Percentiles rank a stretch among this genome's conserved stretches.
Evolutionary conservation across 495 filamentous ascomycete species (phyloP).

Genomic region (Elaphomyces granulatus): DNA sequence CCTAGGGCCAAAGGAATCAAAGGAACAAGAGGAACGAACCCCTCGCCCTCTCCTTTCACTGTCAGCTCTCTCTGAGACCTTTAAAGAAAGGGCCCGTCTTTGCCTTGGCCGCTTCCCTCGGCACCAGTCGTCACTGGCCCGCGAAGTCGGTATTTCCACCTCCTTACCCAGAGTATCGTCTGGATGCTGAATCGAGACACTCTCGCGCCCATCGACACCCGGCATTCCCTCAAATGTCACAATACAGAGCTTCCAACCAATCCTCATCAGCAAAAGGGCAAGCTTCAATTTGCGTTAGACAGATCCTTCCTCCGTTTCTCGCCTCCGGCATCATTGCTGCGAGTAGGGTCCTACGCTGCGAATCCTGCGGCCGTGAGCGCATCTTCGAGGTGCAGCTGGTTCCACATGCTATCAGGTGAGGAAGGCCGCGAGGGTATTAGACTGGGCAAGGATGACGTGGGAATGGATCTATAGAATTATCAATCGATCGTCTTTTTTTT

Average conservation of each 20-base stretch:
- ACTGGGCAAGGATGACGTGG: constrained; percentile 43
- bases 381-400: constrained; percentile 89
- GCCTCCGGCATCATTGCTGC: constrained; percentile 35
- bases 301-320: constrained; percentile 83
- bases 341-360: constrained; percentile 53
- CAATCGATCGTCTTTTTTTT: too few species aligned
- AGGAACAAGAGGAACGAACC: constrained; percentile 28
- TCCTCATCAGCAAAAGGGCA: constrained; percentile 46
- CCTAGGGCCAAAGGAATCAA: constrained; percentile 17
- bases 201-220: constrained; percentile 37
- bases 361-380: constrained; percentile 55
- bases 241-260: constrained; percentile 40
- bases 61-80: constrained; percentile 62
- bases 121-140: constrained; percentile 50
- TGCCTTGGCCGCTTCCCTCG: constrained; percentile 30
- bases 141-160: constrained; percentile 42
- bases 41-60: too few species aligned
- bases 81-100: constrained; percentile 50
- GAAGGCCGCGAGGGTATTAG: constrained; percentile 53
- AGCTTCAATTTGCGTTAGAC: constrained; percentile 72
- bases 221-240: constrained; percentile 34
- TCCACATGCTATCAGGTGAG: constrained; percentile 85
- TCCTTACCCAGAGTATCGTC: constrained; percentile 60
- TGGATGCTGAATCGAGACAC: constrained; percentile 87
- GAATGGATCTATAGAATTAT: too few species aligned